Percentiles rank a stretch among this genome's conserved stretches.
Evolutionary conservation across 2,329 filamentous ascomycete species (phyloP).

Genomic region (Xylariaceae sp.): DNA sequence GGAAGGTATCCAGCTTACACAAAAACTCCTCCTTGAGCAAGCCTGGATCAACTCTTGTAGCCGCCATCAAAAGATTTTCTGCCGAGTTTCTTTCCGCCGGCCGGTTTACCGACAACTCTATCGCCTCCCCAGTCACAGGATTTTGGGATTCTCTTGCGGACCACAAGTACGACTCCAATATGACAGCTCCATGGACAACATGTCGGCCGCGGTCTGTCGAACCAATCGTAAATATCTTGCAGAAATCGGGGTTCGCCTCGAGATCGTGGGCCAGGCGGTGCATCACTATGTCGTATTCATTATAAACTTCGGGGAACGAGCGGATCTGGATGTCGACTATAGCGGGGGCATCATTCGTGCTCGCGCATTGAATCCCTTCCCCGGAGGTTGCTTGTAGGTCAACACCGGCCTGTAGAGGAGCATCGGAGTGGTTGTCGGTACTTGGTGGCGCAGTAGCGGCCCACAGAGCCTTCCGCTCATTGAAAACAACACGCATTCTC

Average conservation of each 20-base stretch:
- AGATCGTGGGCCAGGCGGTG: conserved; percentile 12
- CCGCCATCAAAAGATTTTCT: conserved; percentile 13
- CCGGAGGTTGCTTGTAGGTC: too few species aligned
- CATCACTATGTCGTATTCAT: conserved; percentile 1
- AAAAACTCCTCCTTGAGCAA: conserved; percentile 16
- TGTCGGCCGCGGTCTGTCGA: neutral
- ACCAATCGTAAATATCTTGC: conserved; percentile 3
- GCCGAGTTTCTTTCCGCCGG: conserved; percentile 12
- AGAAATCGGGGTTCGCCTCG: conserved; percentile 9
- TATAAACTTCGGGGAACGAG: conserved; percentile 15
- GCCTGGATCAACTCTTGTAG: conserved; percentile 11
- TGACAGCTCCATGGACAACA: conserved; percentile 10
- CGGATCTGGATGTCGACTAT: conserved; percentile 12
- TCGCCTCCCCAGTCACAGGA: conserved; percentile 9
- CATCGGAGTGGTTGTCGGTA: too few species aligned
- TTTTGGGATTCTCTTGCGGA: conserved; percentile 7
- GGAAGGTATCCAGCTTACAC: conserved; percentile 7
- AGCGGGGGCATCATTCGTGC: too few species aligned
- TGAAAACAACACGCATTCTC: too few species aligned
- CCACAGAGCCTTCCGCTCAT: too few species aligned
- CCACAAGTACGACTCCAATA: conserved; percentile 14
- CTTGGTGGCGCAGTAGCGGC: too few species aligned
- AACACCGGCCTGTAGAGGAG: too few species aligned
- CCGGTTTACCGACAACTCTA: conserved; percentile 12
- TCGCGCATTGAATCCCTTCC: too few species aligned